phyloP scores from a whole-genome alignment of 805 yeast genomes.

The Danielia oregonensis region DNA sequence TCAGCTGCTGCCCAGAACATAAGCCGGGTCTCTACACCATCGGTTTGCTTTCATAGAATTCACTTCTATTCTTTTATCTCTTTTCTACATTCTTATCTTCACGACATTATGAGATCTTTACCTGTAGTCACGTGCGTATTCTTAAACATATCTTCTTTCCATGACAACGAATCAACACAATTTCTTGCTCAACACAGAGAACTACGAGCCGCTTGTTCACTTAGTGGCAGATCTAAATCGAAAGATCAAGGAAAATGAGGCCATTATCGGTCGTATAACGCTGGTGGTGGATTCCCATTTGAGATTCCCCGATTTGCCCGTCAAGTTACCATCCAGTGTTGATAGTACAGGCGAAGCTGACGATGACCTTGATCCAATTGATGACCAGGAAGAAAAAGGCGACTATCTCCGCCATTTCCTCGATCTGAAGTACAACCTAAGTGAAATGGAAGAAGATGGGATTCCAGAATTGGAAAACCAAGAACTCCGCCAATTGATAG shows the following conservation, averaged over 20 bases:
- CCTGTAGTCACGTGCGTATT: not conserved
- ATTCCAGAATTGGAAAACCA: conserved; percentile 10
- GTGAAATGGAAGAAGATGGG: conserved; percentile 4
- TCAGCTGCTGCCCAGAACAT: conserved; percentile 8
- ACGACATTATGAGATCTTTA: conserved; percentile 1
- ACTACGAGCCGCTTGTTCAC: conserved; percentile 26
- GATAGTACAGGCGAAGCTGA: not conserved
- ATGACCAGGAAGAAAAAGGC: conserved; percentile 1
- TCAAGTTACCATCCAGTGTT: too few species aligned
- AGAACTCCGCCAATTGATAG: conserved; percentile 20
- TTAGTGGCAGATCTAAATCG: conserved; percentile 16
- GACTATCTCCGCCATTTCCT: conserved; percentile 27
- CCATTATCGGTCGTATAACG: conserved; percentile 19
- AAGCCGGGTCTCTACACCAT: too few species aligned
- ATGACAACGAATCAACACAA: conserved; percentile 1
- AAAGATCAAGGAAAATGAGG: conserved; percentile 24
- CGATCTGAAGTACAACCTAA: conserved; percentile 11
- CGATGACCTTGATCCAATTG: not conserved
- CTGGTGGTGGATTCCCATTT: conserved; percentile 20
- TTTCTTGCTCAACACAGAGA: conserved; percentile 28
- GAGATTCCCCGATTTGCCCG: conserved; percentile 4
- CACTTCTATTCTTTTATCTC: not conserved
- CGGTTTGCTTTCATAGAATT: not conserved
- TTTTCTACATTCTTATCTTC: conserved; percentile 1
- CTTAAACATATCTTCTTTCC: too few species aligned